Percentiles rank a stretch among this genome's conserved stretches.
Conservation (phyloP, 2,329 filamentous ascomycete genomes). For the Fusarium sp. region DNA sequence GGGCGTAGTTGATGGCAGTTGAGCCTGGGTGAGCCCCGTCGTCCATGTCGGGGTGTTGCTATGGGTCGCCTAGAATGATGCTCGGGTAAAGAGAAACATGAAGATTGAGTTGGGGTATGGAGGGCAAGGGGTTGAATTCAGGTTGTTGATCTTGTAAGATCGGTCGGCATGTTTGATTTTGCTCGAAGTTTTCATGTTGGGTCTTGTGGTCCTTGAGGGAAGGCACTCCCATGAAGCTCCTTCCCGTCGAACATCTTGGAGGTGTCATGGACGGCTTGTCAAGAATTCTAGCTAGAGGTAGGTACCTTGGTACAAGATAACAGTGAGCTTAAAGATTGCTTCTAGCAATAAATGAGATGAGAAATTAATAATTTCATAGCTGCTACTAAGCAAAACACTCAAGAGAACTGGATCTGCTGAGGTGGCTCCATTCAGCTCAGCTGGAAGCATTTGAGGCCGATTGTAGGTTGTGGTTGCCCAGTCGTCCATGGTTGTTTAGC, state of each 20-base stretch:
- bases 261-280: not conserved
- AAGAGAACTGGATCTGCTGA: not conserved
- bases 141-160: not conserved
- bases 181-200: not conserved
- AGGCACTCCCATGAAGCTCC: not conserved
- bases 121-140: not conserved
- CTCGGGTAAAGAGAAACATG: not conserved
- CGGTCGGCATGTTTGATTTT: not conserved
- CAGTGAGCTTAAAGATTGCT: not conserved
- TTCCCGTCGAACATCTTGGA: not conserved
- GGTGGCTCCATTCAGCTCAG: not conserved
- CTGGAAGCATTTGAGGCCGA: not conserved
- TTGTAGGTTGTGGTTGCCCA: not conserved
- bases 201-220: not conserved
- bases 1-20: conserved; percentile 44
- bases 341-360: not conserved
- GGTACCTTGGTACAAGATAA: not conserved
- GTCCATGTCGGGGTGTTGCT: conserved; percentile 7
- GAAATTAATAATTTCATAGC: not conserved
- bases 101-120: not conserved
- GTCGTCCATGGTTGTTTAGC: not conserved
- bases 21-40: conserved; percentile 4
- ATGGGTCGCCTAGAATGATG: not conserved
- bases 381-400: not conserved
- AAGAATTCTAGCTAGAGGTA: not conserved